A percentile compares a stretch with the other conserved stretches of the same genome.
Conservation (phyloP, 768 basidiomycete species). For the Pholiota molesta region DNA sequence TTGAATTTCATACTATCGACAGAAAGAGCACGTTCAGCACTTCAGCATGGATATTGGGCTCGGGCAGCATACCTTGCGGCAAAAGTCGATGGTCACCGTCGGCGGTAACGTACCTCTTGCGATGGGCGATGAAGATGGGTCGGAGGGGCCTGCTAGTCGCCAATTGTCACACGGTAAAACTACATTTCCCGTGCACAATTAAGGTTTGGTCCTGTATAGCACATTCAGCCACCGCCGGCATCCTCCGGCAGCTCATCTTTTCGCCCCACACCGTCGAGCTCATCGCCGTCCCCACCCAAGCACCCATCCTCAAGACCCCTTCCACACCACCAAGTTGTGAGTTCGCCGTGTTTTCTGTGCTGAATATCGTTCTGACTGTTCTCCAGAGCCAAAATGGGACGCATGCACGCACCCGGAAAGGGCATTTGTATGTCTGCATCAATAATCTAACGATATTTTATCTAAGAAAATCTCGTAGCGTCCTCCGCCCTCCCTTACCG, state of each 20-base stretch:
- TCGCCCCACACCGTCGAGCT: slow-evolving; percentile 33
- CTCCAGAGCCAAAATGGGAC: slow-evolving; percentile 73
- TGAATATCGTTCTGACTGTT: slow-evolving; percentile 14
- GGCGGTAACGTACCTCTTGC: slow-evolving; percentile 47
- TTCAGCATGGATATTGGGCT: slow-evolving; percentile 13
- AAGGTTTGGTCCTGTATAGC: slow-evolving; percentile 70
- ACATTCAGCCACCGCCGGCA: slow-evolving; percentile 46
- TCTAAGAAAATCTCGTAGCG: slow-evolving; percentile 38
- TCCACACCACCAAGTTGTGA: slow-evolving; percentile 27
- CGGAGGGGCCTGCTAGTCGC: slow-evolving; percentile 29
- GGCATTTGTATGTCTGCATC: slow-evolving; percentile 82
- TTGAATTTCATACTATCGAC: slow-evolving; percentile 88
- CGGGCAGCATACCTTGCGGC: slow-evolving; percentile 33
- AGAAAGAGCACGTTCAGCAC: slow-evolving; percentile 20
- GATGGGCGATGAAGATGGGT: slow-evolving; percentile 32
- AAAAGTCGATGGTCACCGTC: slow-evolving; percentile 40
- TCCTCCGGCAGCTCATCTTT: slow-evolving; percentile 29
- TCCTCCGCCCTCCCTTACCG: slow-evolving; percentile 98
- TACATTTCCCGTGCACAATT: slow-evolving; percentile 37
- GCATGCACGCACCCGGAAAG: slow-evolving; percentile 99
- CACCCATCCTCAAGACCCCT: slow-evolving; percentile 49
- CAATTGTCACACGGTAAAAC: slow-evolving; percentile 37
- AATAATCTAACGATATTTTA: slow-evolving; percentile 8
- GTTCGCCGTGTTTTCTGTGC: slow-evolving; percentile 10
- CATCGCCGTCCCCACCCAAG: slow-evolving; percentile 34